Conservation (phyloP, 2,329 filamentous ascomycete genomes). For the Penicillium sp. region DNA sequence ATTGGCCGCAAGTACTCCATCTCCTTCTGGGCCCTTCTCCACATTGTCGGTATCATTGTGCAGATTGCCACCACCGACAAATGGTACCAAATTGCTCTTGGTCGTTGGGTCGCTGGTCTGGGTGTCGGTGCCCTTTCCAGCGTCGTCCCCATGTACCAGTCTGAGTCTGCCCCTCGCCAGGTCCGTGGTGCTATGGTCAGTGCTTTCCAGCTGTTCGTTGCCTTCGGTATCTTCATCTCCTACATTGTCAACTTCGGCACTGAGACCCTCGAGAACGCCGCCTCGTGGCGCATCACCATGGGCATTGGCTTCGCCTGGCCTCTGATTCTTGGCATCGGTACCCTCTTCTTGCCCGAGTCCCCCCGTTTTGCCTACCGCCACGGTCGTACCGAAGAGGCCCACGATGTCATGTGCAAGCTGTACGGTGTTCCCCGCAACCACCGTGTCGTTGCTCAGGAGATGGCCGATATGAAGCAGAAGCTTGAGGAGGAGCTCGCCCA, state of each 20-base stretch:
- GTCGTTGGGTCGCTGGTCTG: conserved; percentile 49
- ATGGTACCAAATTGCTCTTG: conserved; percentile 49
- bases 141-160: conserved; percentile 51
- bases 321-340: conserved; percentile 55
- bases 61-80: conserved; percentile 45
- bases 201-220: conserved; percentile 52
- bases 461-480: conserved; percentile 60
- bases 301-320: conserved; percentile 61
- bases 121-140: conserved; percentile 50
- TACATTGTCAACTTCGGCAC: conserved; percentile 52
- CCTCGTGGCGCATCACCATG: conserved; percentile 53
- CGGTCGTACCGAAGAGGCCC: conserved; percentile 53
- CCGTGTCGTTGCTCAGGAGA: conserved; percentile 55
- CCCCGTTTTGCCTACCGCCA: conserved; percentile 60
- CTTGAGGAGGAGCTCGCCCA: conserved; percentile 55
- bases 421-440: conserved; percentile 59
- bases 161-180: conserved; percentile 48
- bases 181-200: conserved; percentile 52
- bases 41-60: conserved; percentile 48
- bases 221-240: conserved; percentile 52
- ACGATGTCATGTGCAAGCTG: conserved; percentile 54
- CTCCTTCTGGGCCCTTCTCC: conserved; percentile 46
- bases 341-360: conserved; percentile 57
- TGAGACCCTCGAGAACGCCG: conserved; percentile 43
- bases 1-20: conserved; percentile 49